Evolutionary conservation across 495 filamentous ascomycete species (phyloP).

Genomic region (Trypethelium eluteriae): DNA sequence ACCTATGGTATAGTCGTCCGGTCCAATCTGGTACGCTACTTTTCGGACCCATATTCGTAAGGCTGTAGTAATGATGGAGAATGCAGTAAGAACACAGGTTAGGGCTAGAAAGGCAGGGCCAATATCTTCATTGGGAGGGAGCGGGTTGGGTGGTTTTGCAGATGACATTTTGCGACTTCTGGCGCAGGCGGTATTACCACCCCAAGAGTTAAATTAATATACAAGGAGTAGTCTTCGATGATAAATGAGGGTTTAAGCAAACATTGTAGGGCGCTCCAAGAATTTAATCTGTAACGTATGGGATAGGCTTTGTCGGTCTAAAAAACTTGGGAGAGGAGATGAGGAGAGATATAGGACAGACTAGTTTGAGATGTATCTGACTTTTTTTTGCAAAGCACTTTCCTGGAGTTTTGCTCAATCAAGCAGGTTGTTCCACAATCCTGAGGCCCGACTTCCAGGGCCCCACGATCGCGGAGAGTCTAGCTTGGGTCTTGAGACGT

Average conservation of each 20-base stretch:
- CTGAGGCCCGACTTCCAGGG: background rate
- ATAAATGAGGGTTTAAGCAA: no score
- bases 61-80: constrained; percentile 19
- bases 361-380: constrained; percentile 1
- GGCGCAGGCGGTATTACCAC: background rate
- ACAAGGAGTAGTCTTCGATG: no score
- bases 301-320: background rate
- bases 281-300: background rate
- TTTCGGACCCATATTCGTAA: constrained; percentile 24
- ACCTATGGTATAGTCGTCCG: constrained; percentile 28
- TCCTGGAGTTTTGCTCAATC: constrained; percentile 1
- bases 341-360: background rate
- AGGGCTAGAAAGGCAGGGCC: constrained; percentile 24
- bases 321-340: background rate
- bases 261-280: background rate
- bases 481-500: background rate
- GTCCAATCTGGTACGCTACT: constrained; percentile 15
- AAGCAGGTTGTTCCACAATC: background rate
- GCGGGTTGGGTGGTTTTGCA: constrained; percentile 12
- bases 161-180: constrained; percentile 1
- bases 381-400: background rate
- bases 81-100: constrained; percentile 22
- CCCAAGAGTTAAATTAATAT: background rate
- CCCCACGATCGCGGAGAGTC: background rate
- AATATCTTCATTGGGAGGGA: constrained; percentile 18